These are phyloP conservation scores for Spinellus fusiger DNA, from an alignment of 192 early-diverging fungal genomes.

Conservation along the genomic window DNA sequence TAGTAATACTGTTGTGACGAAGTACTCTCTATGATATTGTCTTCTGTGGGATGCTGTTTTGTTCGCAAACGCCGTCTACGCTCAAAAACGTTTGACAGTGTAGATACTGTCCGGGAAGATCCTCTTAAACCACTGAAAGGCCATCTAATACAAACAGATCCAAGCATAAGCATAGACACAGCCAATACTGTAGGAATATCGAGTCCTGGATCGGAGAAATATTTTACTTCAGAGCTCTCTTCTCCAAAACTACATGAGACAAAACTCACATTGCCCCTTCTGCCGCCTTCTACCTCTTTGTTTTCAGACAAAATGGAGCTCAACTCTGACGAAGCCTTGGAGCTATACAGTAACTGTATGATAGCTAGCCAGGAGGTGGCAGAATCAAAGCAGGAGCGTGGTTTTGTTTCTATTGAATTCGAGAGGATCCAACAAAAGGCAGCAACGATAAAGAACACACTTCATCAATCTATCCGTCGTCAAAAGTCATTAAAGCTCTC, in stretches of 20 bases:
- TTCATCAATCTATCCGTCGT: constrained; percentile 17
- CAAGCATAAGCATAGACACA: not conserved
- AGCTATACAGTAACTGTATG: constrained; percentile 10
- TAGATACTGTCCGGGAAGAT: not conserved
- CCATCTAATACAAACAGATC: not conserved
- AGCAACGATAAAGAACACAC: constrained; percentile 5
- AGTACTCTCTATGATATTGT: not conserved
- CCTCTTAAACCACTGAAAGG: not conserved
- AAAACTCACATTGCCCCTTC: not conserved
- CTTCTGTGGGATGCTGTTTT: not conserved
- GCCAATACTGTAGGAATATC: not conserved
- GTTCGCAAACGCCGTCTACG: not conserved
- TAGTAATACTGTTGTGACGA: no score
- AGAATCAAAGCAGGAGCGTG: not conserved
- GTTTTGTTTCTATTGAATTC: constrained; percentile 10
- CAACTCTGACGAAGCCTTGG: constrained; percentile 13
- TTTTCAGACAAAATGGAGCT: constrained; percentile 20
- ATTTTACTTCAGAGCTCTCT: not conserved
- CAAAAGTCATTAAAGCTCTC: not conserved
- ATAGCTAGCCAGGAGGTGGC: not conserved
- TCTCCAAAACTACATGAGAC: not conserved
- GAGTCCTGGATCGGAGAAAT: not conserved
- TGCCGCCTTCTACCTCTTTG: not conserved
- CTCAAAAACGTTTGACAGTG: not conserved
- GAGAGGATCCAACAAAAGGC: constrained; percentile 17